Evolutionary conservation across 2,329 filamentous ascomycete genomes (phyloP), one percentile per base, ranked within the genome.

Genomic region (Fusarium anguioides): DNA sequence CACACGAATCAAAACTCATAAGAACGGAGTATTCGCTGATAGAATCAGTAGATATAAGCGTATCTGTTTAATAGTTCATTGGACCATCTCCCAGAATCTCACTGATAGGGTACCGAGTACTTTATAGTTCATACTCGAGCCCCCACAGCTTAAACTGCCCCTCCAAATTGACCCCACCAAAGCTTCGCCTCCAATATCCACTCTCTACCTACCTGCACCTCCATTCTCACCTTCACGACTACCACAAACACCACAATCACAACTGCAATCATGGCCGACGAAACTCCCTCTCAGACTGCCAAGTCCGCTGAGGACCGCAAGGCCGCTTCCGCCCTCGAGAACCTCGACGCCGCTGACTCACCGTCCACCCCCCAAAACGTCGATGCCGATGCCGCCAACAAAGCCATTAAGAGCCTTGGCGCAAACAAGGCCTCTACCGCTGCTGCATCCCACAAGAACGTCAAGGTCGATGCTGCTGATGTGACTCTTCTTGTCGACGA

Each of bases 271-370:
- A 86, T 83, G 62, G 86, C 89, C 57, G 86, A 88, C 63, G 86
- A 87, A 70, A 61, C 64, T 23, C 78, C 83, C 69, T 78, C 79
- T 31, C 68, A 78, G 29, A 78, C 81, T 56, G 84, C 85, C 73
- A 91, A 89, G 78, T 87, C 86, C 39, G 90, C 91, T 74, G 91
- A 93, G 78, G 91, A 93, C 80, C 89, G 90, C 78, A 93, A 93
- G 79, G 90, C 91, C 42, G 90, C 90, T 37, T 89, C 89, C 8
- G 91, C 91, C 27, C 86, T 94, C 60, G 90, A 89, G 45, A 86
- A 85, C 63, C 88, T 94, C 69, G 91, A 93, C 75, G 77, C 81
- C 36, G 76, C 81, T 40, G 76, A 79, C 35, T 82, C 81, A 58
- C 81, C 76, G 31, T 74, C 78, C 18, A 74, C 79, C 4, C 78